Conservation (phyloP, 208 protist genomes). For the Leishmania gerbilli region DNA sequence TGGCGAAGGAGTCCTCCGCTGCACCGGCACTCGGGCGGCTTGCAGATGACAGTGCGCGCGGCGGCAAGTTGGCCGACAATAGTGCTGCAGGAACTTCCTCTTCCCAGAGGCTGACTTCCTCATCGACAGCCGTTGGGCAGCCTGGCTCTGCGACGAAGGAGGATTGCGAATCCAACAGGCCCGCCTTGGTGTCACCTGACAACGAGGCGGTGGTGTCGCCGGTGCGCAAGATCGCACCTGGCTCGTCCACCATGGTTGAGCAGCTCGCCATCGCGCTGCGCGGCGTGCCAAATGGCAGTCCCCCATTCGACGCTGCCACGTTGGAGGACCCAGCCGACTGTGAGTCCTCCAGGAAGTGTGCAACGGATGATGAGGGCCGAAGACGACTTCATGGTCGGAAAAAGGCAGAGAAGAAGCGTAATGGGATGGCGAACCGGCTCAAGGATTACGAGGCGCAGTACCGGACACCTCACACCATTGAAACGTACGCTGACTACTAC, state of each 20-base stretch:
- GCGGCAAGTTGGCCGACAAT: neutral
- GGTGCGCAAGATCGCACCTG: neutral
- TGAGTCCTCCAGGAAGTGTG: neutral
- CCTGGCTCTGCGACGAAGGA: neutral
- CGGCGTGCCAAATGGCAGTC: neutral
- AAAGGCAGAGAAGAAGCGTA: conserved; percentile 16
- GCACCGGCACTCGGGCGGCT: neutral
- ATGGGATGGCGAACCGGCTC: conserved; percentile 37
- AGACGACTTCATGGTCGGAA: neutral
- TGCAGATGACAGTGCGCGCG: neutral
- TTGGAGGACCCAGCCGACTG: neutral
- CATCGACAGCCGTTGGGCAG: neutral
- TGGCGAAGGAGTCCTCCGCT: neutral
- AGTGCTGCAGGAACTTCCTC: neutral
- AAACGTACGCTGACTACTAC: conserved; percentile 84
- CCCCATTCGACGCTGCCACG: neutral
- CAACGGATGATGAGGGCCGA: neutral
- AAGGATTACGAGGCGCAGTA: conserved; percentile 61
- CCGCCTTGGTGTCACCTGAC: neutral
- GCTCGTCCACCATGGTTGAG: conserved; percentile 2
- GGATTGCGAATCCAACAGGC: neutral
- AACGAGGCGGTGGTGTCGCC: neutral
- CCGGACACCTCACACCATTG: conserved; percentile 25
- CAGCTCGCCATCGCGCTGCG: conserved; percentile 5
- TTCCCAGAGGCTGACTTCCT: neutral